A percentile compares a stretch with the other conserved stretches of the same genome.
These are phyloP conservation scores for Hymenoscyphus scutula DNA, from an alignment of 2,329 filamentous ascomycete genomes.

Conservation along the genomic window DNA sequence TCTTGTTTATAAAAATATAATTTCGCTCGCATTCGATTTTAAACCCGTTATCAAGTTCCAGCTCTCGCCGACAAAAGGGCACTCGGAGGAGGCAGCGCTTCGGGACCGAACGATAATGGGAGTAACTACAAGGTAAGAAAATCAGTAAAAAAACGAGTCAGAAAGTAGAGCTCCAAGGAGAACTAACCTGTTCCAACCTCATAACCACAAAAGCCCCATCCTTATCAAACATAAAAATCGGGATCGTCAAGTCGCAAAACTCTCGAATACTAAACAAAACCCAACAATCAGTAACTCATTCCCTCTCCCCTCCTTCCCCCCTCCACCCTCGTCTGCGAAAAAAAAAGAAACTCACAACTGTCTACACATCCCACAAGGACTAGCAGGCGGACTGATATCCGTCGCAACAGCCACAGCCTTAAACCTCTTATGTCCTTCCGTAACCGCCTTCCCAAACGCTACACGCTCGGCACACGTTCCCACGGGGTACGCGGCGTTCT, in stretches of 20 bases:
- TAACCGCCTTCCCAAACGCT: slow-evolving; percentile 78
- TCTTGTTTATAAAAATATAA: too few relatives aligned
- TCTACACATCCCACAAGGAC: slow-evolving; percentile 93
- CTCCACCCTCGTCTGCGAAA: neutral
- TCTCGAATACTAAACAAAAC: slow-evolving; percentile 62
- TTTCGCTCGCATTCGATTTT: neutral
- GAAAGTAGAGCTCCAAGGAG: neutral
- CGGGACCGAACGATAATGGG: slow-evolving; percentile 66
- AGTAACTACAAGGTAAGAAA: slow-evolving; percentile 52
- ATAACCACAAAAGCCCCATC: slow-evolving; percentile 69
- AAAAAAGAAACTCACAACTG: slow-evolving; percentile 65
- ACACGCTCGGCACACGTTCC: slow-evolving; percentile 94
- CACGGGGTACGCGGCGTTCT: slow-evolving; percentile 88
- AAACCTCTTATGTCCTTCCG: slow-evolving; percentile 49
- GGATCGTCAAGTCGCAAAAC: slow-evolving; percentile 66
- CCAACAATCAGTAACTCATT: neutral
- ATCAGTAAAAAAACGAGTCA: neutral
- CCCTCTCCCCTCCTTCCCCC: neutral
- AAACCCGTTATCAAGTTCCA: slow-evolving; percentile 40
- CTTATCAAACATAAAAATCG: slow-evolving; percentile 91
- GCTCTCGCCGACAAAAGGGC: slow-evolving; percentile 30
- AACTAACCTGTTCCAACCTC: slow-evolving; percentile 63
- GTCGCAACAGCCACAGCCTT: slow-evolving; percentile 83
- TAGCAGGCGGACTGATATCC: slow-evolving; percentile 66
- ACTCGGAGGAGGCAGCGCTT: slow-evolving; percentile 44